These are phyloP conservation scores for Urtica urens DNA, from an alignment of 306 rosid genomes.

Conservation along the genomic window DNA sequence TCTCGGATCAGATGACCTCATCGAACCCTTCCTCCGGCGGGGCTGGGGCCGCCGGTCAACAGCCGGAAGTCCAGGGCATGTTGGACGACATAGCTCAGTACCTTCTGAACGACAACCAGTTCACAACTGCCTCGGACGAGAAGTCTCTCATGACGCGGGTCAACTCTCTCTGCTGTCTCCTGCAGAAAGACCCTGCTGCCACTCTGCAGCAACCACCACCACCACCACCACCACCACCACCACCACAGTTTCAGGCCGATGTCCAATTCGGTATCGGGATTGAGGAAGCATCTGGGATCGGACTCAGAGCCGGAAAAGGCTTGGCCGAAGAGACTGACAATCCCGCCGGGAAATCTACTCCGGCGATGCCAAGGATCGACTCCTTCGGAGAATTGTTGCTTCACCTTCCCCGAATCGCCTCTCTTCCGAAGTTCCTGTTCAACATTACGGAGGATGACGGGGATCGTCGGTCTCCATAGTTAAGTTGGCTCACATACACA, in stretches of 20 bases:
- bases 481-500: no score
- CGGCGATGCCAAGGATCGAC: constrained; percentile 68
- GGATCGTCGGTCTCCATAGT: constrained; percentile 24
- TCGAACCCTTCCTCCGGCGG: constrained; percentile 35
- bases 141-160: constrained; percentile 82
- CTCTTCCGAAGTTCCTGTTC: constrained; percentile 62
- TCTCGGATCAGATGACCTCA: constrained; percentile 59
- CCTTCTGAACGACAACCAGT: constrained; percentile 63
- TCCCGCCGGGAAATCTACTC: constrained; percentile 29
- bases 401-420: constrained; percentile 66
- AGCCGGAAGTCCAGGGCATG: constrained; percentile 39
- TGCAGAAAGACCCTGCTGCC: constrained; percentile 61
- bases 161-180: constrained; percentile 69
- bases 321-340: constrained; percentile 35
- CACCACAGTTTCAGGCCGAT: constrained; percentile 25
- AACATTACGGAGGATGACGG: constrained; percentile 53
- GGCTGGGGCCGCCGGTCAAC: constrained; percentile 34
- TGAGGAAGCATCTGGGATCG: constrained; percentile 21
- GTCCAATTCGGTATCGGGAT: constrained; percentile 12
- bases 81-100: constrained; percentile 61
- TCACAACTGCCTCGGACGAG: constrained; percentile 52
- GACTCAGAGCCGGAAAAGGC: no score
- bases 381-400: constrained; percentile 62
- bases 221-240: no score
- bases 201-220: no score